Conservation (phyloP, 208 protist species). For the Crithidia sp. region DNA sequence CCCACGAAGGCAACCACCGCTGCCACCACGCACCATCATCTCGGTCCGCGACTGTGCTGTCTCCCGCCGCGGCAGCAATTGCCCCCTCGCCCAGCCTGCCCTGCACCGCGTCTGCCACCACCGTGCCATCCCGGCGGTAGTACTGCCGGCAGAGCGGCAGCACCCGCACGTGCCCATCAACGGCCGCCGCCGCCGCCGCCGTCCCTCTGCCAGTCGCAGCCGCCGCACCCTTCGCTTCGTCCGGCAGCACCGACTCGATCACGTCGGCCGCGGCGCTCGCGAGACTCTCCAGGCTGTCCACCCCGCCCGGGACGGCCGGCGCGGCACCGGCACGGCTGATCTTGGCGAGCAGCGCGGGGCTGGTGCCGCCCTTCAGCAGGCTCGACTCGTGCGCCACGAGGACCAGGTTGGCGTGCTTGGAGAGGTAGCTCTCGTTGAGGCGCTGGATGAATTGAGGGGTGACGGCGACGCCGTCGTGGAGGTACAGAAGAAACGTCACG, state of each 20-base stretch:
- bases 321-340: constrained; percentile 1
- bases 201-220: not conserved
- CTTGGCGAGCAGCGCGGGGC: constrained; percentile 26
- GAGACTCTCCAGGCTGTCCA: constrained; percentile 9
- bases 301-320: not conserved
- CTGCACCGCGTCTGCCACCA: constrained; percentile 3
- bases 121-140: constrained; percentile 31
- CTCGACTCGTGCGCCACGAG: constrained; percentile 79
- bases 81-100: not conserved
- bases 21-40: not conserved
- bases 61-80: too few species aligned
- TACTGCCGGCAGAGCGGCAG: constrained; percentile 50
- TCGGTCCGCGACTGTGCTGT: too few species aligned
- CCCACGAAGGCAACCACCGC: not conserved
- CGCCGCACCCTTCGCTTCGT: constrained; percentile 17
- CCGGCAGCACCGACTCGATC: constrained; percentile 29
- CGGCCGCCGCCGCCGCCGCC: not conserved
- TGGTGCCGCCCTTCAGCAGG: constrained; percentile 60
- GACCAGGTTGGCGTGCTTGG: constrained; percentile 77
- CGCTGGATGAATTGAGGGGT: constrained; percentile 63
- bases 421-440: constrained; percentile 66
- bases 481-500: constrained; percentile 85
- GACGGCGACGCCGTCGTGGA: constrained; percentile 69
- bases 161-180: constrained; percentile 30
- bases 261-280: constrained; percentile 19